Percentiles rank a stretch among this genome's conserved stretches.
These are phyloP conservation scores for Lepidopterella palustris DNA, from an alignment of 495 filamentous ascomycete genomes.

Conservation along the genomic window DNA sequence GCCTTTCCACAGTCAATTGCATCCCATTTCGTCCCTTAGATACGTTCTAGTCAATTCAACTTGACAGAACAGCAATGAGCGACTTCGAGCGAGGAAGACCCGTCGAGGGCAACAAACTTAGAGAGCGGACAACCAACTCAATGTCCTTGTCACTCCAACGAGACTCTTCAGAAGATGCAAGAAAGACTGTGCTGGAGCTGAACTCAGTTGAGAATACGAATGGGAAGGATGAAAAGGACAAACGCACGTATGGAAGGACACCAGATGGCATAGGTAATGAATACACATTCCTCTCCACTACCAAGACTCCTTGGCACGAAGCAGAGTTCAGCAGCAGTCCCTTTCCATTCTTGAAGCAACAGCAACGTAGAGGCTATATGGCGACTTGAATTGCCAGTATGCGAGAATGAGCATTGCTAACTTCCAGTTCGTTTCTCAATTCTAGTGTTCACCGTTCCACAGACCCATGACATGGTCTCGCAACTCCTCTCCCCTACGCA, in stretches of 20 bases:
- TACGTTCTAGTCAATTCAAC: neutral
- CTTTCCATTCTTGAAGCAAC: neutral
- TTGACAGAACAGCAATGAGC: neutral
- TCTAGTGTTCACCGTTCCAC: conserved; percentile 88
- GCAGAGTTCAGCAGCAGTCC: neutral
- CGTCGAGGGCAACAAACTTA: neutral
- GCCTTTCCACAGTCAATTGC: too few relatives aligned
- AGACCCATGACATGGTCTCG: conserved; percentile 98
- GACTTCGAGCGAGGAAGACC: neutral
- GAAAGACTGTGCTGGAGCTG: conserved; percentile 20
- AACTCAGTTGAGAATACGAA: conserved; percentile 36
- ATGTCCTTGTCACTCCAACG: conserved; percentile 9
- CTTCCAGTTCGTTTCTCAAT: neutral
- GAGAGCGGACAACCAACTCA: neutral
- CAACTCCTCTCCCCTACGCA: conserved; percentile 91
- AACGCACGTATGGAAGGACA: conserved; percentile 85
- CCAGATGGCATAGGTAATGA: conserved; percentile 79
- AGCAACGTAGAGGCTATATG: neutral
- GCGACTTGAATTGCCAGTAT: neutral
- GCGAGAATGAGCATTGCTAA: neutral
- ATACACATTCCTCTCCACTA: neutral
- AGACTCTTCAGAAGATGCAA: conserved; percentile 10
- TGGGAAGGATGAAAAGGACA: conserved; percentile 49
- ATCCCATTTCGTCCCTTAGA: neutral
- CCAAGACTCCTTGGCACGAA: neutral